phyloP scores from a whole-genome alignment of 345 rosid species.

The Ceriops zippeliana region DNA sequence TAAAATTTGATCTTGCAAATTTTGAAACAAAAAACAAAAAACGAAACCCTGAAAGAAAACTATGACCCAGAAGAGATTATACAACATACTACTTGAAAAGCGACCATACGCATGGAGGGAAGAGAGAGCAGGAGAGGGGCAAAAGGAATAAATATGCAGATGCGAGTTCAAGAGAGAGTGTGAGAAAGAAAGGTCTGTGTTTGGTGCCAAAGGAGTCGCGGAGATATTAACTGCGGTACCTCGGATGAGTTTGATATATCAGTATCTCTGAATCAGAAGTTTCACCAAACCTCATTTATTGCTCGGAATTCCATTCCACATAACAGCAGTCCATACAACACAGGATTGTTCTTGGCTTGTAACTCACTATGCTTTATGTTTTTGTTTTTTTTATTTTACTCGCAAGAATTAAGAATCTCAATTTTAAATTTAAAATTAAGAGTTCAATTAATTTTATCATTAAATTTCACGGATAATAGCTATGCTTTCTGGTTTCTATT shows the following conservation, averaged over 20 bases:
- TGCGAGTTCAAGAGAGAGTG: not conserved
- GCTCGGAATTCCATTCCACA: slow-evolving; percentile 14
- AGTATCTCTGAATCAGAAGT: slow-evolving; percentile 20
- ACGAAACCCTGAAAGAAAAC: not conserved
- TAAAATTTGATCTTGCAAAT: not conserved
- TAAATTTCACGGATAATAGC: no score
- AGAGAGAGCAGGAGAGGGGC: slow-evolving; percentile 15
- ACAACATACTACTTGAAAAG: slow-evolving; percentile 3
- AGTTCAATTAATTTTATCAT: no score
- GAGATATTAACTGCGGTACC: slow-evolving; percentile 20
- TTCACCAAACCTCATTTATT: slow-evolving; percentile 32
- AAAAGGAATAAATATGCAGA: slow-evolving; percentile 21
- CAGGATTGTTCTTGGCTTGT: not conserved
- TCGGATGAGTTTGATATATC: slow-evolving; percentile 24
- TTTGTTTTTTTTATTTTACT: no score
- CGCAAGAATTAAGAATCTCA: no score
- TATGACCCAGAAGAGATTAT: not conserved
- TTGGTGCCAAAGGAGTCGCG: not conserved
- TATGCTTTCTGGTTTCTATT: no score
- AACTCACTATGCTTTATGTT: no score
- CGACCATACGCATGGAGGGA: slow-evolving; percentile 1
- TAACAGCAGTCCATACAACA: not conserved
- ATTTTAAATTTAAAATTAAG: no score
- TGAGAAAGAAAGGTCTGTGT: not conserved
- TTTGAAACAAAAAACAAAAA: not conserved